Evolutionary conservation across 73 alveolate genomes (phyloP), one percentile per base, ranked within the genome.

Genomic region (Tetrahymena thermophila): DNA sequence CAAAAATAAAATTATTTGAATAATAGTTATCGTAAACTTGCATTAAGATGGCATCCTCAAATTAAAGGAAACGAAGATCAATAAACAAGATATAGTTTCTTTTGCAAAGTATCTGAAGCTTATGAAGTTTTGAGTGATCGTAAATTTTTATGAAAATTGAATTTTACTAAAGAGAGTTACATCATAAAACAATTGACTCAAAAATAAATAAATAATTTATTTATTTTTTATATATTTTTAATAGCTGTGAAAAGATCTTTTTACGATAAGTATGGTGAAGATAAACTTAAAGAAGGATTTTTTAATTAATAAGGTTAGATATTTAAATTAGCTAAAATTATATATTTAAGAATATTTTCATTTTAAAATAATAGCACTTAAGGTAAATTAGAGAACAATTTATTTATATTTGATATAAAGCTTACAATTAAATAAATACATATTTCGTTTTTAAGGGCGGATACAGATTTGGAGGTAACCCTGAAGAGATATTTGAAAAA

Each of bases 401-500:
- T n/a, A 58, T 17, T 3, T 23, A 28, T 28, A 19, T 71, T n/a
- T 25, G 15, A 21, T 11, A 50, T 50, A 21, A 19, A 50, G 31
- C 15, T 50, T 50, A 50, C 83, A 50, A 19, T 19, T 50, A 19
- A 19, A 21, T 21, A 19, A 50, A 5, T 19, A 50, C 83, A 19
- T 50, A 28, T n/a, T 28, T 71, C 17, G n/a, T 4, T 28, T n/a
- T 8, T 17, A 71, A 94, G 93, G 99, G 99, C 43, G 99, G 99
- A 35, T 99, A 99, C 96, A 96, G 97, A 93, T 99, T 95, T 97
- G 95, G 96, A 37, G 99, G 99, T 16, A 98, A 99, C 94, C 98
- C 99, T n/a, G 99, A 98, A 85, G 99, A 97, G 94, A 98, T 99
- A 58, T 99, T 99, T 98, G 99, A 98, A 85, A 97, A 97, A 93